phyloP scores from a whole-genome alignment of 2,329 filamentous ascomycete species.

The Uncinocarpus reesii region DNA sequence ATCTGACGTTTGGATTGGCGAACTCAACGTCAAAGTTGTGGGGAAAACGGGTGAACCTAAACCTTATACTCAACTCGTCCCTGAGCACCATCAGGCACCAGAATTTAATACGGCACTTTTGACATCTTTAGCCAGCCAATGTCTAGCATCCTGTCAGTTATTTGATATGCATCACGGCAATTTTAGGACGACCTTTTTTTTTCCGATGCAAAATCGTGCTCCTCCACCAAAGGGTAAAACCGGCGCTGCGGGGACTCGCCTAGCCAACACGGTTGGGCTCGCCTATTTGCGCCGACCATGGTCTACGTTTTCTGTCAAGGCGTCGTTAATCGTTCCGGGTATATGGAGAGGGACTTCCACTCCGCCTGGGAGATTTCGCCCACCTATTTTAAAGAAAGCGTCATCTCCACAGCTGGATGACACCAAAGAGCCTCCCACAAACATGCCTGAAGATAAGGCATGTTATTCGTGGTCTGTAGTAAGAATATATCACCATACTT shows the following conservation, averaged over 20 bases:
- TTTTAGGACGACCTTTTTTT: not conserved
- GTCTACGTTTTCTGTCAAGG: constrained; percentile 31
- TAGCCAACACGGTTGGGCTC: not conserved
- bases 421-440: constrained; percentile 69
- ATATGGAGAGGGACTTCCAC: not conserved
- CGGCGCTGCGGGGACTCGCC: too few species aligned
- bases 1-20: not conserved
- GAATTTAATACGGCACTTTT: not conserved
- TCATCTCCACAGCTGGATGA: constrained; percentile 62
- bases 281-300: constrained; percentile 56
- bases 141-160: not conserved
- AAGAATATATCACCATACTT: constrained; percentile 35
- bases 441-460: constrained; percentile 66
- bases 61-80: too few species aligned
- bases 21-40: not conserved
- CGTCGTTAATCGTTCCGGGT: too few species aligned
- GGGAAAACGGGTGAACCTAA: not conserved
- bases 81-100: too few species aligned
- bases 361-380: constrained; percentile 53
- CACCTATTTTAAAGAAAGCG: constrained; percentile 56
- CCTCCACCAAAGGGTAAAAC: not conserved
- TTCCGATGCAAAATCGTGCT: constrained; percentile 3
- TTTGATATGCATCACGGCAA: not conserved
- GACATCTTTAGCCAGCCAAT: constrained; percentile 2
- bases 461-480: constrained; percentile 52